These are phyloP conservation scores for Microbotryum intermedium DNA, from an alignment of 1,284 basidiomycete species.

Conservation along the genomic window DNA sequence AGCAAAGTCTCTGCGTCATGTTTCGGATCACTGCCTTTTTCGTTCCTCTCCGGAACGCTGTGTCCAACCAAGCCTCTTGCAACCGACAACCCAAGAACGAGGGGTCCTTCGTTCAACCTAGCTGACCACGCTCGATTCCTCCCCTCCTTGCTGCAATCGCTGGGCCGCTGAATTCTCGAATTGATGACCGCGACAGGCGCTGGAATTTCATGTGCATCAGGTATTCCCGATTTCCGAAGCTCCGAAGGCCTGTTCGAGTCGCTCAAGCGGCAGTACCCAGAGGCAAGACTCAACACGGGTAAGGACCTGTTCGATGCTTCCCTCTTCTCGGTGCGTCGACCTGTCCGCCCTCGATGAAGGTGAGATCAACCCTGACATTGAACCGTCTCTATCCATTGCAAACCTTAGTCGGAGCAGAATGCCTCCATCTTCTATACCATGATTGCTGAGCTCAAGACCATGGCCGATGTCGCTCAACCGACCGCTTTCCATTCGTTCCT, in stretches of 20 bases:
- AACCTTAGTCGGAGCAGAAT: constrained; percentile 59
- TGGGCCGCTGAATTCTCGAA: neutral
- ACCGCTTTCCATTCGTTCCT: constrained; percentile 76
- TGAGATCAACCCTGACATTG: too few species aligned
- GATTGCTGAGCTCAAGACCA: constrained; percentile 68
- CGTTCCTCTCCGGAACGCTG: too few species aligned
- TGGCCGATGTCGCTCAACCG: constrained; percentile 64
- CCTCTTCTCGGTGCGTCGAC: constrained; percentile 65
- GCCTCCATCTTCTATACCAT: constrained; percentile 78
- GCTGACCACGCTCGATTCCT: too few species aligned
- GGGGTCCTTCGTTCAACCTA: too few species aligned
- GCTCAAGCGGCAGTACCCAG: constrained; percentile 65
- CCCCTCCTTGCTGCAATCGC: neutral
- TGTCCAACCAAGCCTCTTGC: too few species aligned
- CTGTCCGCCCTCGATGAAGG: neutral
- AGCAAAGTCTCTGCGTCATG: neutral
- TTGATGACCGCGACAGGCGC: constrained; percentile 49
- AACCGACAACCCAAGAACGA: too few species aligned
- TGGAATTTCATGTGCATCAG: constrained; percentile 80
- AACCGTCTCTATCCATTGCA: constrained; percentile 33
- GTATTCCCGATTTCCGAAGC: constrained; percentile 88
- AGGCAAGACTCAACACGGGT: constrained; percentile 60
- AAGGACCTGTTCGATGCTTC: constrained; percentile 88
- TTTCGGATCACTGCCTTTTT: too few species aligned
- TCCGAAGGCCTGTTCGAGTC: constrained; percentile 70